These are phyloP conservation scores for Alternaria viburni DNA, from an alignment of 2,329 filamentous ascomycete genomes.

Conservation along the genomic window DNA sequence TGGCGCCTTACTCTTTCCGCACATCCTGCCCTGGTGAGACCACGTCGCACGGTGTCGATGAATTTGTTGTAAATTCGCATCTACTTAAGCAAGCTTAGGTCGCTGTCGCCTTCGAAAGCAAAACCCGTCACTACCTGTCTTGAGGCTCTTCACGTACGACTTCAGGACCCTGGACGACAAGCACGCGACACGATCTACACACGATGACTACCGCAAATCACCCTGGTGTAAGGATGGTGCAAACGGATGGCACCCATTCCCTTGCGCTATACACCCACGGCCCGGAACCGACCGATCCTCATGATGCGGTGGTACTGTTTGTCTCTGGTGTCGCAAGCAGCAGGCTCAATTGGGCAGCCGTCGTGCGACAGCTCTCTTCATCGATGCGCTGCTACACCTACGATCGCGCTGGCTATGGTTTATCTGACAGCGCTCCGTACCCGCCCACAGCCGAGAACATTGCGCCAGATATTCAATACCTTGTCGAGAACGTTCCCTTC, in stretches of 20 bases:
- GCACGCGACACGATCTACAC: background rate
- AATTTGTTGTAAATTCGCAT: background rate
- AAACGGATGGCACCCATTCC: background rate
- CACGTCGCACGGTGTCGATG: background rate
- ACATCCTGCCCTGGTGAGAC: background rate
- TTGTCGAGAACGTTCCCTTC: slow-evolving; percentile 22
- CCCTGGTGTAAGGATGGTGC: background rate
- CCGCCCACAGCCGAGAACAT: slow-evolving; percentile 22
- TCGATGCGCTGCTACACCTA: slow-evolving; percentile 26
- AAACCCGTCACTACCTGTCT: background rate
- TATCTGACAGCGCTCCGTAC: slow-evolving; percentile 21
- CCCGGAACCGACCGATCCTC: background rate
- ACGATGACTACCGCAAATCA: background rate
- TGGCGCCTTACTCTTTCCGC: background rate
- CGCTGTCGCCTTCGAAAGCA: background rate
- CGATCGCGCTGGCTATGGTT: slow-evolving; percentile 24
- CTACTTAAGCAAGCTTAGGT: background rate
- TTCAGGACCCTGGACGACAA: background rate
- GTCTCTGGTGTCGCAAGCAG: slow-evolving; percentile 17
- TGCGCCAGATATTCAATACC: slow-evolving; percentile 15
- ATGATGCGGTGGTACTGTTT: slow-evolving; percentile 14
- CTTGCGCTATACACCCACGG: background rate
- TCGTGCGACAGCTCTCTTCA: slow-evolving; percentile 15
- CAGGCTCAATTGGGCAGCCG: slow-evolving; percentile 18
- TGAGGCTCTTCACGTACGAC: background rate